A percentile compares a stretch with the other conserved stretches of the same genome.
These are phyloP conservation scores for Nelumbo lutea DNA, from an alignment of 164 flowering plant species.

Conservation along the genomic window DNA sequence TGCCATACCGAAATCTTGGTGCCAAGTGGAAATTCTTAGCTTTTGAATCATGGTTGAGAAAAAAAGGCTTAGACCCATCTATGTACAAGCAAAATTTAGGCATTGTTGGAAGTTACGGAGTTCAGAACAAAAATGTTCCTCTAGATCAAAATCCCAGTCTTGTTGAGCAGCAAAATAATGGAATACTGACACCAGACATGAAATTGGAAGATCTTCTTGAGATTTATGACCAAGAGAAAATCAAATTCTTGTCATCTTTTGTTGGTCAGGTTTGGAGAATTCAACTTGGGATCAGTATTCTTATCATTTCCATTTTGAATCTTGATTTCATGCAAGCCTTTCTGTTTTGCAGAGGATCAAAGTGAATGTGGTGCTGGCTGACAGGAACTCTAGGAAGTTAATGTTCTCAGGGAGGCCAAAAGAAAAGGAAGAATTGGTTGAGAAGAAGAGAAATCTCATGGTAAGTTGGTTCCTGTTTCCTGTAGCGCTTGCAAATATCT, in stretches of 20 bases:
- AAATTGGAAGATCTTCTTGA: slow-evolving; percentile 72
- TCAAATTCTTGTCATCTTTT: slow-evolving; percentile 75
- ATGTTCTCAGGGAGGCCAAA: slow-evolving; percentile 71
- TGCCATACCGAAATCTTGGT: slow-evolving; percentile 80
- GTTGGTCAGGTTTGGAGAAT: slow-evolving; percentile 71
- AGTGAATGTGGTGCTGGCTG: slow-evolving; percentile 61
- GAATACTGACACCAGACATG: slow-evolving; percentile 45
- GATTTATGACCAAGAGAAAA: slow-evolving; percentile 79
- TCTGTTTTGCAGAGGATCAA: slow-evolving; percentile 55
- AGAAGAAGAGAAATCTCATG: slow-evolving; percentile 63
- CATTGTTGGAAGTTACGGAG: slow-evolving; percentile 45
- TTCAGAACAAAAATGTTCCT: slow-evolving; percentile 22
- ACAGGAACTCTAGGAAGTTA: slow-evolving; percentile 62
- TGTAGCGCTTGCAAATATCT: too few relatives aligned
- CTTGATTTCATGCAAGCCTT: background rate
- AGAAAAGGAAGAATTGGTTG: slow-evolving; percentile 47
- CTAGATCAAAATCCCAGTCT: slow-evolving; percentile 21
- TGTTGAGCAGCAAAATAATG: slow-evolving; percentile 20
- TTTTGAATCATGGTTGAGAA: slow-evolving; percentile 90
- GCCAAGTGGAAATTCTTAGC: slow-evolving; percentile 85
- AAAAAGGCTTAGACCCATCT: slow-evolving; percentile 73
- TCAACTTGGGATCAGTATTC: slow-evolving; percentile 4
- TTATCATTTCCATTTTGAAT: background rate
- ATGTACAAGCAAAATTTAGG: slow-evolving; percentile 57
- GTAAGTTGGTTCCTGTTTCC: slow-evolving; percentile 27